Conservation (phyloP, 208 protist genomes). For the Leishmania turanica region DNA sequence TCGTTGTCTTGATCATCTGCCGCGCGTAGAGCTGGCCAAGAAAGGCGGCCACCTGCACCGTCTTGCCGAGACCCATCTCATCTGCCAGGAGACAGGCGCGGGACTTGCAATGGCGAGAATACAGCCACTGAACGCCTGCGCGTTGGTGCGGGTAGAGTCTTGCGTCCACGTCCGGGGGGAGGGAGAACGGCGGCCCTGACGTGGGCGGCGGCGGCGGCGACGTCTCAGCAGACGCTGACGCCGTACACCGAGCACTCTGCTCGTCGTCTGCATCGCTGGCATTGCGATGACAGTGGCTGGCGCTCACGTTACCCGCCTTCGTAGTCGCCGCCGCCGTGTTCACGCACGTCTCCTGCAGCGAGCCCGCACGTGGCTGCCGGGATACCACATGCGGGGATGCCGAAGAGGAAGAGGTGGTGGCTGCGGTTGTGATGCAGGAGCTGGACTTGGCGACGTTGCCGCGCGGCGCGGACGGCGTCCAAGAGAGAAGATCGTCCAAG, state of each 20-base stretch:
- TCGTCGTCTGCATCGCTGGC: background rate
- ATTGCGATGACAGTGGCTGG: background rate
- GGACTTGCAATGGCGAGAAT: conserved; percentile 91
- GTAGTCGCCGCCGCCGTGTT: conserved; percentile 8
- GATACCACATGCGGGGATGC: background rate
- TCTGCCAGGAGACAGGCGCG: conserved; percentile 97
- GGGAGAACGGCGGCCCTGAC: background rate
- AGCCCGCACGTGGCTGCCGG: background rate
- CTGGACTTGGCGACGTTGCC: conserved; percentile 13
- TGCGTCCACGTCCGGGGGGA: conserved; percentile 36
- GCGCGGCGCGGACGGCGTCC: conserved; percentile 16
- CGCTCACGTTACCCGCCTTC: background rate
- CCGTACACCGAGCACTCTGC: background rate
- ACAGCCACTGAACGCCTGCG: conserved; percentile 96
- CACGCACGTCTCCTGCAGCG: conserved; percentile 26
- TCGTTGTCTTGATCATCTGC: conserved; percentile 86
- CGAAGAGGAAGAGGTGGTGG: conserved; percentile 8
- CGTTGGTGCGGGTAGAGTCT: conserved; percentile 95
- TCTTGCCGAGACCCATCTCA: conserved; percentile 98
- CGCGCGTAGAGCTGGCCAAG: conserved; percentile 81
- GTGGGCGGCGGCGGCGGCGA: background rate
- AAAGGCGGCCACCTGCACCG: conserved; percentile 95
- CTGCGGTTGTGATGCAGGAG: background rate
- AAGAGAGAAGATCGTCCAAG: conserved; percentile 75
- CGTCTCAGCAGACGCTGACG: background rate